phyloP scores from a whole-genome alignment of 192 early-diverging fungal species.

The Backusella macrospora region DNA sequence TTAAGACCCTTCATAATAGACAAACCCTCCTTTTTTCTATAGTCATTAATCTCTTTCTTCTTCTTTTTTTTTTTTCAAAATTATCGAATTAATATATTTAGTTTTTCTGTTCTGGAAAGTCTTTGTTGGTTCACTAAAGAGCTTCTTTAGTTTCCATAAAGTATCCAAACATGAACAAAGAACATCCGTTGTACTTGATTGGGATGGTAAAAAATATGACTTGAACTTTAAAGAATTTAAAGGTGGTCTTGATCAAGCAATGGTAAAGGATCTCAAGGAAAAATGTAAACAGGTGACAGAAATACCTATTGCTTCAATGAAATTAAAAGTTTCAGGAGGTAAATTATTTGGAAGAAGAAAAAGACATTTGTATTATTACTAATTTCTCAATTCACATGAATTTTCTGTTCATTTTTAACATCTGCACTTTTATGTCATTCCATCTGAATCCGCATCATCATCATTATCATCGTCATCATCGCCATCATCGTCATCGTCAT shows the following conservation, averaged over 20 bases:
- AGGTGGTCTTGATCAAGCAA: slow-evolving; percentile 49
- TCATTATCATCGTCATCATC: no score
- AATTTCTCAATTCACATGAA: no score
- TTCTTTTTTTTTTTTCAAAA: not conserved
- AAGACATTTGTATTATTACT: not conserved
- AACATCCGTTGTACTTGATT: slow-evolving; percentile 27
- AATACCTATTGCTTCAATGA: slow-evolving; percentile 77
- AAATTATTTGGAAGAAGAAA: slow-evolving; percentile 11
- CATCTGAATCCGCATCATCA: no score
- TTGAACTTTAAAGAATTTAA: slow-evolving; percentile 37
- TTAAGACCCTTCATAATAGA: not conserved
- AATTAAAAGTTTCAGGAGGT: slow-evolving; percentile 76
- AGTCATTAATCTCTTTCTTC: not conserved
- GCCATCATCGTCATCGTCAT: no score
- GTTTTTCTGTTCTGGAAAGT: slow-evolving; percentile 29
- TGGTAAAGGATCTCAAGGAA: slow-evolving; percentile 75
- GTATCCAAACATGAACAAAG: slow-evolving; percentile 25
- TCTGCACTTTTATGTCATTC: no score
- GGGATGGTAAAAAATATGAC: slow-evolving; percentile 21
- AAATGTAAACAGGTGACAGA: slow-evolving; percentile 73
- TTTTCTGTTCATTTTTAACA: no score
- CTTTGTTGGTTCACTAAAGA: slow-evolving; percentile 15
- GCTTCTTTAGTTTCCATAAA: slow-evolving; percentile 28
- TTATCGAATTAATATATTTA: slow-evolving; percentile 3
- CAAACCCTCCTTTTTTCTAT: not conserved